These are phyloP conservation scores for Fusarium duplospermum DNA, from an alignment of 2,329 filamentous ascomycete species.

Conservation along the genomic window DNA sequence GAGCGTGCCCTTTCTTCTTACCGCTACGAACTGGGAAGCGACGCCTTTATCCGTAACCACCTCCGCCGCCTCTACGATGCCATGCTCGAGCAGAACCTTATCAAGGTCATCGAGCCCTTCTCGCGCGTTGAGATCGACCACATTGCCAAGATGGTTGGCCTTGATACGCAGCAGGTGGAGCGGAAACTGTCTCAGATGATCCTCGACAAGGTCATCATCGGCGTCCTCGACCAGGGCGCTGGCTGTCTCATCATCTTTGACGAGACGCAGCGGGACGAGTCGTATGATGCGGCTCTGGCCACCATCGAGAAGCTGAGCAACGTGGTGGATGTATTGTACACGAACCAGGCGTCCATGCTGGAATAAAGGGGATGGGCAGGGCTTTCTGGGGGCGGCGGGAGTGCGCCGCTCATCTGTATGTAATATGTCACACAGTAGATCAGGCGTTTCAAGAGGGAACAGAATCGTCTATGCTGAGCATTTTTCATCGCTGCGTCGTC, in stretches of 20 bases:
- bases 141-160: conserved; percentile 95
- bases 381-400: not conserved
- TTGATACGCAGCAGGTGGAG: conserved; percentile 97
- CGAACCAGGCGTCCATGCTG: conserved; percentile 94
- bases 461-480: conserved; percentile 40
- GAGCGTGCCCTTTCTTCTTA: conserved; percentile 91
- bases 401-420: conserved; percentile 43
- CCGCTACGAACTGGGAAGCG: conserved; percentile 91
- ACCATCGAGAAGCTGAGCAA: conserved; percentile 98
- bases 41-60: conserved; percentile 97
- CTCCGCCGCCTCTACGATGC: conserved; percentile 95
- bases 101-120: conserved; percentile 99
- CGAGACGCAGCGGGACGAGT: conserved; percentile 91
- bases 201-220: conserved; percentile 97
- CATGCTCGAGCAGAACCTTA: conserved; percentile 99
- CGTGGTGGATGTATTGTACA: conserved; percentile 97
- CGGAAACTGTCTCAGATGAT: conserved; percentile 99
- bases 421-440: conserved; percentile 49
- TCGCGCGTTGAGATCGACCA: conserved; percentile 96
- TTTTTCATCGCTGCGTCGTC: conserved; percentile 19
- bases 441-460: conserved; percentile 46
- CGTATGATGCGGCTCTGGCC: conserved; percentile 91
- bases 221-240: conserved; percentile 96
- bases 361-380: conserved; percentile 68
- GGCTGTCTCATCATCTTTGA: conserved; percentile 98